Evolutionary conservation across 2,329 filamentous ascomycete species (phyloP).

Genomic region (Fusarium secorum): DNA sequence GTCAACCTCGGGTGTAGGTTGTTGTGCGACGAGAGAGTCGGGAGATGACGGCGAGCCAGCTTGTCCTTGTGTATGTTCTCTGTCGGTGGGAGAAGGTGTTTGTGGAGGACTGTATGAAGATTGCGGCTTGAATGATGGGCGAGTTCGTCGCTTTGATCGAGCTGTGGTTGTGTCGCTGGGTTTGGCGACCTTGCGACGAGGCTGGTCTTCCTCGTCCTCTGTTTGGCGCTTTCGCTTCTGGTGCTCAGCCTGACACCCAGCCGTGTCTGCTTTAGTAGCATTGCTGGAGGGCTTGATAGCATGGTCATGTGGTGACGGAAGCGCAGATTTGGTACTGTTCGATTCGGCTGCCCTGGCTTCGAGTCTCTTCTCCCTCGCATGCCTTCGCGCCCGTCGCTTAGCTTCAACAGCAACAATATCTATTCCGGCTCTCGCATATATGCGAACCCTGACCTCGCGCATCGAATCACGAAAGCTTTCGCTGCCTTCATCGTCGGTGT

Average conservation of each 20-base stretch:
- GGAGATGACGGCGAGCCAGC: not conserved
- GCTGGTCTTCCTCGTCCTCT: not conserved
- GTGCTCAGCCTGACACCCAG: fast-evolving
- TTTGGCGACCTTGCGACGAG: not conserved
- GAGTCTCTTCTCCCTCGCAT: not conserved
- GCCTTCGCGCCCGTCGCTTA: not conserved
- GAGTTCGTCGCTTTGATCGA: not conserved
- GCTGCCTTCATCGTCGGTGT: not conserved
- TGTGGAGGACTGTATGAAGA: not conserved
- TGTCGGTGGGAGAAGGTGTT: fast-evolving
- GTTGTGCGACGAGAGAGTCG: not conserved
- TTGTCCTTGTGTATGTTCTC: not conserved
- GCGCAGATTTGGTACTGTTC: not conserved
- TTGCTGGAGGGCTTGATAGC: not conserved
- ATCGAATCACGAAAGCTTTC: fast-evolving
- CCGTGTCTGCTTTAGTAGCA: fast-evolving
- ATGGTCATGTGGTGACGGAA: not conserved
- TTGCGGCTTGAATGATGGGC: not conserved
- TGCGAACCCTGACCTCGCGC: fast-evolving
- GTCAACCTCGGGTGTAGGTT: not conserved
- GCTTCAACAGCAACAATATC: not conserved
- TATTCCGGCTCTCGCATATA: not conserved
- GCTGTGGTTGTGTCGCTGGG: not conserved
- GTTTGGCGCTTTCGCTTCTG: not conserved
- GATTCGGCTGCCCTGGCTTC: not conserved